phyloP scores from a whole-genome alignment of 2,329 filamentous ascomycete genomes.

The Microsporum ferrugineum region DNA sequence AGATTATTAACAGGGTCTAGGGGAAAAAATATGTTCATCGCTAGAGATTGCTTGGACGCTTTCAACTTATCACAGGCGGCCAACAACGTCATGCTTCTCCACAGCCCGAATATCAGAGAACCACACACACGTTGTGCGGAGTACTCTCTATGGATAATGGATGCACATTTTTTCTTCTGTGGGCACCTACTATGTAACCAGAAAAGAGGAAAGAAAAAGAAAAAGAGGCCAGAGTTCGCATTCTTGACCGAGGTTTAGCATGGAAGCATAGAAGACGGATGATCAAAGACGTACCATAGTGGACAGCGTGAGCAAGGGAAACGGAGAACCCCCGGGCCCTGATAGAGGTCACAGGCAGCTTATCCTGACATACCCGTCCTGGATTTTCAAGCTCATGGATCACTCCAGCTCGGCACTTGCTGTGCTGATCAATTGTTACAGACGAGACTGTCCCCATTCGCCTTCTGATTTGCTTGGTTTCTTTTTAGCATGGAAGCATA shows the following conservation, averaged over 20 bases:
- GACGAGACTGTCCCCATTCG: not conserved
- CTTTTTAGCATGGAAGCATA: not conserved
- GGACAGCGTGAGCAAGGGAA: too few species aligned
- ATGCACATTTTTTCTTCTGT: not conserved
- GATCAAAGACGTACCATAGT: too few species aligned
- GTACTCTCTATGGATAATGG: not conserved
- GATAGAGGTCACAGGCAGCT: not conserved
- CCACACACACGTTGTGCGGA: not conserved
- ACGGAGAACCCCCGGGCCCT: not conserved
- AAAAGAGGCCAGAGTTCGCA: not conserved
- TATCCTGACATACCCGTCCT: not conserved
- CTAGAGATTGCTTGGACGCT: not conserved
- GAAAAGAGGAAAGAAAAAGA: not conserved
- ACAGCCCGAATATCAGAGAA: not conserved
- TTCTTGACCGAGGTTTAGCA: not conserved
- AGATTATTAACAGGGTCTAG: not conserved
- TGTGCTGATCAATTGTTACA: not conserved
- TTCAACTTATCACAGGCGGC: not conserved
- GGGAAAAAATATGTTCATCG: not conserved
- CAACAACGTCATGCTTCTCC: not conserved
- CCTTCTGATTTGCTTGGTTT: not conserved
- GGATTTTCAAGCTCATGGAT: not conserved
- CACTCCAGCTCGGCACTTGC: not conserved
- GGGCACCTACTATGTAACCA: not conserved
- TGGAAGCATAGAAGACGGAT: too few species aligned